Conservation (phyloP, 2,329 filamentous ascomycete species). For the Diaporthe longicolla region DNA sequence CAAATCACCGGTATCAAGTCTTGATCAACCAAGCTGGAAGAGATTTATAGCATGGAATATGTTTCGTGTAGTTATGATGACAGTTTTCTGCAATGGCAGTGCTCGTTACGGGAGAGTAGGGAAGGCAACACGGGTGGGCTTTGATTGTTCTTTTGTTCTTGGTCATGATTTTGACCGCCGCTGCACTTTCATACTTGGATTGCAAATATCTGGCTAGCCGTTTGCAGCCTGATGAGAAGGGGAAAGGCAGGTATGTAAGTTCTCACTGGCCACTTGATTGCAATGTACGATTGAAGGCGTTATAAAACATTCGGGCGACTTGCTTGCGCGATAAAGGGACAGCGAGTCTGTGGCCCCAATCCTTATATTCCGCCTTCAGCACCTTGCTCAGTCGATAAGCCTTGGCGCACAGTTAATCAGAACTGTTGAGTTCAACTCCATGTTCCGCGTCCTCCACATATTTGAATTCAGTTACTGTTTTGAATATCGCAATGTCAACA, state of each 20-base stretch:
- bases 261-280: not conserved
- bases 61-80: too few relatives aligned
- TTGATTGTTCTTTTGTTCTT: not conserved
- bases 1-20: too few relatives aligned
- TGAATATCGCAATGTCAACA: not conserved
- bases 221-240: not conserved
- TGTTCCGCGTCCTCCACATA: too few relatives aligned
- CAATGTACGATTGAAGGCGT: not conserved
- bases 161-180: not conserved
- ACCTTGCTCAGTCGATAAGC: not conserved
- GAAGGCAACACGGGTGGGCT: not conserved
- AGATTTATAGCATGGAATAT: too few relatives aligned
- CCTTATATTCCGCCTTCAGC: not conserved
- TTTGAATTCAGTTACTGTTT: not conserved
- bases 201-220: not conserved
- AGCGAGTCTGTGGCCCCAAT: not conserved
- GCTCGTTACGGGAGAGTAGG: not conserved
- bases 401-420: not conserved
- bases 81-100: too few relatives aligned
- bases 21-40: too few relatives aligned
- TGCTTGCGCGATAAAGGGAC: not conserved
- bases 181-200: not conserved
- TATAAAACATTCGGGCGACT: not conserved
- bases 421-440: accelerated
- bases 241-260: too few relatives aligned